Evolutionary conservation across 1,139 yeast species (phyloP).

Genomic region (Zygosaccharomyces sapae): DNA sequence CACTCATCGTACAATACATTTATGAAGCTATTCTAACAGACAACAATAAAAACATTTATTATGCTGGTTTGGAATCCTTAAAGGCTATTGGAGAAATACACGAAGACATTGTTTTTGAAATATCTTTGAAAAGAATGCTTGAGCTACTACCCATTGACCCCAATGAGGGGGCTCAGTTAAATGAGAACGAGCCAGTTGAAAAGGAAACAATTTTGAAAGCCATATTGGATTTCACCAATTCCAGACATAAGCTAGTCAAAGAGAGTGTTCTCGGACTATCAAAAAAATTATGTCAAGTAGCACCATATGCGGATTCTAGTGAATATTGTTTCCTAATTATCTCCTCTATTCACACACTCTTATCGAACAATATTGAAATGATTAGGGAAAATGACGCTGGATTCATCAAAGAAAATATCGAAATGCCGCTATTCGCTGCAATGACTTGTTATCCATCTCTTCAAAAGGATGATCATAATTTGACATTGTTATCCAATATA

Average conservation of each 20-base stretch:
- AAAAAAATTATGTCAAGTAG: slow-evolving; percentile 19
- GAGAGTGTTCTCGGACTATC: slow-evolving; percentile 31
- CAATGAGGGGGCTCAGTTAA: slow-evolving; percentile 23
- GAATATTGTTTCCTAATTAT: slow-evolving; percentile 32
- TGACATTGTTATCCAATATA: slow-evolving; percentile 27
- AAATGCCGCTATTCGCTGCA: slow-evolving; percentile 19
- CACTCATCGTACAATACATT: slow-evolving; percentile 61
- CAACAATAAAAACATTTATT: slow-evolving; percentile 41
- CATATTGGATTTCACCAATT: slow-evolving; percentile 38
- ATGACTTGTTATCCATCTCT: slow-evolving; percentile 17
- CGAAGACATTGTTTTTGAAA: slow-evolving; percentile 50
- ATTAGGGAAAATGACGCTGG: slow-evolving; percentile 19
- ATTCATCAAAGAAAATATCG: slow-evolving; percentile 22
- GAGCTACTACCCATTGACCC: slow-evolving; percentile 46
- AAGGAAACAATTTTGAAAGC: slow-evolving; percentile 44
- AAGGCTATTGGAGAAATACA: slow-evolving; percentile 42
- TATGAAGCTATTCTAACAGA: slow-evolving; percentile 56
- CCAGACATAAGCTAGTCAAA: slow-evolving; percentile 31
- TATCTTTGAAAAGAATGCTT: slow-evolving; percentile 58
- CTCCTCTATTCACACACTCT: slow-evolving; percentile 30
- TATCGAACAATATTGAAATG: slow-evolving; percentile 25
- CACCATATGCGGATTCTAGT: slow-evolving; percentile 15
- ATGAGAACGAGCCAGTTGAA: slow-evolving; percentile 27
- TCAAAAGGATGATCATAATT: slow-evolving; percentile 29
- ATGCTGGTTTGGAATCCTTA: slow-evolving; percentile 51